These are phyloP conservation scores for Amniculicola lignicola DNA, from an alignment of 495 filamentous ascomycete species.

Conservation along the genomic window DNA sequence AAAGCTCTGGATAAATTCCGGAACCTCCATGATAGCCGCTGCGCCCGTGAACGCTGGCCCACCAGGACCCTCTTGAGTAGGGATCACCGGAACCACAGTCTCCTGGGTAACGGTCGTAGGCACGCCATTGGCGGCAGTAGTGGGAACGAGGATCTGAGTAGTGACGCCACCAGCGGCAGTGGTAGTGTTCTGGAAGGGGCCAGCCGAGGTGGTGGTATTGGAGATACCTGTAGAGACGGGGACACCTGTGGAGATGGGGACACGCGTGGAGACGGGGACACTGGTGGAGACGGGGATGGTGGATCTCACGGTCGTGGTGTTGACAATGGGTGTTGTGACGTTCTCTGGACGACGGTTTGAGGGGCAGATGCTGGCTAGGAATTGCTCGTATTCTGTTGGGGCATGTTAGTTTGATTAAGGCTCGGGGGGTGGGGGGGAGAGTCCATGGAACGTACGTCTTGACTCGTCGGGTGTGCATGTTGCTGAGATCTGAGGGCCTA, in stretches of 20 bases:
- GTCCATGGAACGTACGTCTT: background rate
- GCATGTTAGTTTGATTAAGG: background rate
- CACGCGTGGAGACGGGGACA: background rate
- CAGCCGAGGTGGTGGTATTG: background rate
- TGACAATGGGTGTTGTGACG: background rate
- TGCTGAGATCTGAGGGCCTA: background rate
- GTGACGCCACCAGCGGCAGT: background rate
- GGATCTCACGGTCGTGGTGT: background rate
- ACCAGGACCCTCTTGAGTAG: background rate
- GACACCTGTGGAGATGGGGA: background rate
- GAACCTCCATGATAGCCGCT: constrained; percentile 9
- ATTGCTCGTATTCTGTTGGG: constrained; percentile 3
- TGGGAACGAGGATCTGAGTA: constrained; percentile 10
- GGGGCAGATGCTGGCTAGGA: constrained; percentile 4
- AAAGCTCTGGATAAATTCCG: constrained; percentile 7
- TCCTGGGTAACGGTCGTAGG: constrained; percentile 4
- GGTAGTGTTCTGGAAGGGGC: constrained; percentile 3
- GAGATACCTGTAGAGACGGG: background rate
- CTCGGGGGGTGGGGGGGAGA: background rate
- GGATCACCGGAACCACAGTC: background rate
- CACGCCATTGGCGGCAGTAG: constrained; percentile 15
- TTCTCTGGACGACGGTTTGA: background rate
- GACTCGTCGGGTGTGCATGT: background rate
- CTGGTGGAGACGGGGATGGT: background rate
- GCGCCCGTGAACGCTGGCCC: constrained; percentile 9